These are phyloP conservation scores for Candida maltosa DNA, from an alignment of 805 yeast genomes.

Conservation along the genomic window DNA sequence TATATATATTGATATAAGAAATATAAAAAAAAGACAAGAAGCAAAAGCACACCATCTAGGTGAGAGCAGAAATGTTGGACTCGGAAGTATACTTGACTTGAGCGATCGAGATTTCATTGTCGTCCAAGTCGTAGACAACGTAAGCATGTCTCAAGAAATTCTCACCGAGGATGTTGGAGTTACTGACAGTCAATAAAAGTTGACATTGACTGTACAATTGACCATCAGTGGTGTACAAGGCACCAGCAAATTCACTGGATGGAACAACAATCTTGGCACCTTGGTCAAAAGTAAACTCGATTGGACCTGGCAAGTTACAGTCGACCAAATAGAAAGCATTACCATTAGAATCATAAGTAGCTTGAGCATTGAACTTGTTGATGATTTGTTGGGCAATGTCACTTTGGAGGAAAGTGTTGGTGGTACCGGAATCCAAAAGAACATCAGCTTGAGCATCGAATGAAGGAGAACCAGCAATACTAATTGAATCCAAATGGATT, in stretches of 20 bases:
- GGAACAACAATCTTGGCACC: slow-evolving; percentile 12
- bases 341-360: slow-evolving; percentile 13
- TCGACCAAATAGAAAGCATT: slow-evolving; percentile 36
- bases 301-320: slow-evolving; percentile 24
- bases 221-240: slow-evolving; percentile 25
- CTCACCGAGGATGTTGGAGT: slow-evolving; percentile 53
- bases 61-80: slow-evolving; percentile 13
- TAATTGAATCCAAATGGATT: slow-evolving; percentile 1
- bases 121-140: slow-evolving; percentile 61
- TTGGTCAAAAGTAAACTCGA: slow-evolving; percentile 39
- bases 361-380: slow-evolving; percentile 19
- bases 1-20: no score
- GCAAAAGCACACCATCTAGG: no score
- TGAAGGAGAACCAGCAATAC: slow-evolving; percentile 3
- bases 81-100: slow-evolving; percentile 21
- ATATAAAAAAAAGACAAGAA: no score
- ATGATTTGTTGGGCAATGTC: slow-evolving; percentile 11
- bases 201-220: slow-evolving; percentile 30
- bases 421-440: slow-evolving; percentile 25
- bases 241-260: slow-evolving; percentile 11
- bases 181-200: no score
- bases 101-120: slow-evolving; percentile 52
- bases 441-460: slow-evolving; percentile 13
- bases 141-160: slow-evolving; percentile 61
- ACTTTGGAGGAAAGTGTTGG: slow-evolving; percentile 37